Base-by-base conservation (phyloP, 2,329 filamentous ascomycete genomes). In the Colletotrichum sp. region DNA sequence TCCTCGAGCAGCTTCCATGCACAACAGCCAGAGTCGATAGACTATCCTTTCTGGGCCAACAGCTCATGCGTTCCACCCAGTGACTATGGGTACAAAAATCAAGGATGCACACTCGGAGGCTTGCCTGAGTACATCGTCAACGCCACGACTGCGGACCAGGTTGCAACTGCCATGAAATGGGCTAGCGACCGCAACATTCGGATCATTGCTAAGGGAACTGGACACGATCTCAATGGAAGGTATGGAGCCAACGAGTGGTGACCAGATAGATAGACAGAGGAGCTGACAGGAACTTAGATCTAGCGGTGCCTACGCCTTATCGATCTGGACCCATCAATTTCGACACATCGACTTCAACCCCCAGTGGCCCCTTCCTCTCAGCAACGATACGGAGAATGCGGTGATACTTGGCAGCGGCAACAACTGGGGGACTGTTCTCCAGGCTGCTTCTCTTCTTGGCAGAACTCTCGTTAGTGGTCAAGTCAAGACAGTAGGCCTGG, bases 401-500 rank as follows among this genome's bases (percentile, higher is more conserved):
- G 48, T 36, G 7, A 18, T 32, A 14, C 10, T 69, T 28, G 52
- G 32, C 14, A 61, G 66, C 8, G 66, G 52, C 3, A 21, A 36
- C 14, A 72, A 72, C n/a, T 38, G 56, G 58, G 89, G 69, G 1
- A 24, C 85, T 88, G 73, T 89, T 52, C 83, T 86, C 1, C 84
- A 89, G 26, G 80, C 82, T 28, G 81, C 84, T 36, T 87, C 88
- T 3, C 80, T 81, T 0, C 80, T 81, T 0, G 78, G 84, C 56
- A 85, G 84, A 24, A 79, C 80, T 3, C 77, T 90, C 4, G 81
- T 85, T 16, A 85, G 89, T 12, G 84, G 92, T 5, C 88, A 87
- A 1, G 90, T 90, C 5, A 88, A 90, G 74, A 91, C 89, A 1
- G 91, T 93, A 4, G 91, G 91, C 9, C 79, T 92, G 14, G 82